Evolutionary conservation across 2,329 filamentous ascomycete genomes (phyloP), one percentile per base, ranked within the genome.

Genomic region (Phyllosticta citrichinensis): DNA sequence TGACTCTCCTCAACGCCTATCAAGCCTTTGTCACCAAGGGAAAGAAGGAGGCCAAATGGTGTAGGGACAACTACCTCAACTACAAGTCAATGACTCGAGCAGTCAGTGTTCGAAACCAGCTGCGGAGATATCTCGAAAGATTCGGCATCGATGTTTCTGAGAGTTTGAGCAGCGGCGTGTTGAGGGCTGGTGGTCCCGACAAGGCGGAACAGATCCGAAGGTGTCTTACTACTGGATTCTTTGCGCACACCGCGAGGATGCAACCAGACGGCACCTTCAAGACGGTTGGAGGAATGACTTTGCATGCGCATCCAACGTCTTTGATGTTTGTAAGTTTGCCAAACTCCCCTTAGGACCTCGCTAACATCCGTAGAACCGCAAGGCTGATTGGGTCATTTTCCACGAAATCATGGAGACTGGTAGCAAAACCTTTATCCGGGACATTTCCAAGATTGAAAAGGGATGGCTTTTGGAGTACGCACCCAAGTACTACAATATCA

Each of bases 311-410:
- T 74, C 94, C 94, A 0, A 96, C 85, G 69, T 95, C 89, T 50
- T 76, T 97, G 66, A 91, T 97, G 85, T 97, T 97, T 79, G 79
- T 81, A 70, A 74, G 79, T 80, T 19, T 22, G 54, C 12, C 14
- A 10, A 25, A 12, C 22, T 27, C 52, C 30, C 19, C 2, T 6
- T 24, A 19, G 58, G 30, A 62, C 4, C 5, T n/a, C 50, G 35
- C 12, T 55, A 17, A 54, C 40, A 52, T 20, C 8, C 4, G 20
- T 25, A 81, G 80, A 96, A 96, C 73, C 86, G 92, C 61, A 97
- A 95, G 77, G 91, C 91, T 11, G 91, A 97, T 65, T 97, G 93
- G 91, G 91, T 97, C 10, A 83, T 99, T 35, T 99, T 97, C 70
- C 88, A 95, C 68, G 93, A 97, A 75, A 85, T 96, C 47, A 84